These are phyloP conservation scores for Evernia prunastri DNA, from an alignment of 495 filamentous ascomycete genomes.

Conservation along the genomic window DNA sequence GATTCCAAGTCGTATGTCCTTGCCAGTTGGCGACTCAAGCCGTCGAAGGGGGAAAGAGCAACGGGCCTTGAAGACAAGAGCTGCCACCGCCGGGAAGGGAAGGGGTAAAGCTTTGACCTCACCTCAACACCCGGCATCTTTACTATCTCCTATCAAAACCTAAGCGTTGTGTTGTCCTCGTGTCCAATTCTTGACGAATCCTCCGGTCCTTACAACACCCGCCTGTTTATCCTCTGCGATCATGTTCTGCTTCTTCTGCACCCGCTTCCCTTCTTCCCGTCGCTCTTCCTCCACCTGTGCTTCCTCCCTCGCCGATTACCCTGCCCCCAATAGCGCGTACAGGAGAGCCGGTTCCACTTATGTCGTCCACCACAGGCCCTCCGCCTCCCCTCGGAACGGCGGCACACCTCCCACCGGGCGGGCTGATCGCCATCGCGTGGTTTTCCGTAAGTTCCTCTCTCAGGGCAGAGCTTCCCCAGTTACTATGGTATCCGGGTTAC, in stretches of 20 bases:
- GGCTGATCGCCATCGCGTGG: conserved; percentile 13
- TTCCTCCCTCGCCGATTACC: background rate
- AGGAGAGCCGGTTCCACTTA: conserved; percentile 1
- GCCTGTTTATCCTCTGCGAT: background rate
- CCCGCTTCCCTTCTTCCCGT: background rate
- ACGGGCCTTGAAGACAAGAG: background rate
- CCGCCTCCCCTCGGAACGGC: conserved; percentile 2
- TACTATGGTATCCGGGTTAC: no score
- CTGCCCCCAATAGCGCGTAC: background rate
- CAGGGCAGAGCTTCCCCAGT: no score
- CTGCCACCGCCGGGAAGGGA: background rate
- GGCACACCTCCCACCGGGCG: conserved; percentile 1
- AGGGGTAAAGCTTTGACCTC: background rate
- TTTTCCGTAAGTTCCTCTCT: no score
- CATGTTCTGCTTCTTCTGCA: background rate
- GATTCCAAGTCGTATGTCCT: background rate
- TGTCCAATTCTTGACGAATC: no score
- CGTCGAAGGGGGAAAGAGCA: background rate
- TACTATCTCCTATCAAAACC: background rate
- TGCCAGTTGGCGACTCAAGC: background rate
- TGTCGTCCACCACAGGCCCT: background rate
- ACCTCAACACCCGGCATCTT: background rate
- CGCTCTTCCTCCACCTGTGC: background rate
- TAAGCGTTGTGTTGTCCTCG: background rate
- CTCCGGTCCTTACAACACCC: no score